phyloP scores from a whole-genome alignment of 208 protist genomes.

The Jaenimonas drosophilae region DNA sequence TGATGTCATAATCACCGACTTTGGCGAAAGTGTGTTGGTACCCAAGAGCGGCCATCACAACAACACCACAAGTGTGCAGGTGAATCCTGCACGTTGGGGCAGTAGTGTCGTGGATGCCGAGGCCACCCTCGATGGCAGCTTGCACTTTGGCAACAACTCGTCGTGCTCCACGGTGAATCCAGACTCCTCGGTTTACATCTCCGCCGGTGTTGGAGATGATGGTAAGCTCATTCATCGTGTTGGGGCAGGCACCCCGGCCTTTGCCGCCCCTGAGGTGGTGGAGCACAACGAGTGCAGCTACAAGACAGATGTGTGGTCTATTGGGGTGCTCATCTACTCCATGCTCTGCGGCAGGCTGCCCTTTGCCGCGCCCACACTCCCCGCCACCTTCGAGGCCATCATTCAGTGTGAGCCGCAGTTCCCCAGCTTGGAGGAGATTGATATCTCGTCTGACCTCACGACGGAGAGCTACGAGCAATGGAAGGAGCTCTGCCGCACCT shows the following conservation, averaged over 20 bases:
- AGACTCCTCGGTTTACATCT: constrained; percentile 38
- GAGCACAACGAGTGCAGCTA: constrained; percentile 24
- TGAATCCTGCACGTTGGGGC: background rate
- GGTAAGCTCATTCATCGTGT: constrained; percentile 16
- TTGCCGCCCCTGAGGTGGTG: constrained; percentile 40
- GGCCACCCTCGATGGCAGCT: background rate
- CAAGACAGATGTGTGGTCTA: constrained; percentile 91
- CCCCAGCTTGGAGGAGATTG: constrained; percentile 9
- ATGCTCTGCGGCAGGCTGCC: constrained; percentile 84
- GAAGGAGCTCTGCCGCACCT: constrained; percentile 19
- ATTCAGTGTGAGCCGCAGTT: constrained; percentile 16
- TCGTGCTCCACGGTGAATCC: constrained; percentile 1
- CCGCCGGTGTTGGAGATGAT: constrained; percentile 16
- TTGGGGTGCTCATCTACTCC: constrained; percentile 90
- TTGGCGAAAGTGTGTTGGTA: constrained; percentile 26
- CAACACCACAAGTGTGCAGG: background rate
- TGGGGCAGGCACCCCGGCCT: constrained; percentile 35
- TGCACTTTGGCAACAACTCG: background rate
- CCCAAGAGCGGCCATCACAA: too few species aligned
- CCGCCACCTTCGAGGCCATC: constrained; percentile 31
- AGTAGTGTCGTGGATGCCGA: too few species aligned
- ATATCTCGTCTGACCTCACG: constrained; percentile 12
- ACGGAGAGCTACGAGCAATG: constrained; percentile 24
- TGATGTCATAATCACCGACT: constrained; percentile 27
- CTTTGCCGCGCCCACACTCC: constrained; percentile 60